Evolutionary conservation across 768 basidiomycete genomes (phyloP), one percentile per base, ranked within the genome.

Genomic region (Mycena floridula): DNA sequence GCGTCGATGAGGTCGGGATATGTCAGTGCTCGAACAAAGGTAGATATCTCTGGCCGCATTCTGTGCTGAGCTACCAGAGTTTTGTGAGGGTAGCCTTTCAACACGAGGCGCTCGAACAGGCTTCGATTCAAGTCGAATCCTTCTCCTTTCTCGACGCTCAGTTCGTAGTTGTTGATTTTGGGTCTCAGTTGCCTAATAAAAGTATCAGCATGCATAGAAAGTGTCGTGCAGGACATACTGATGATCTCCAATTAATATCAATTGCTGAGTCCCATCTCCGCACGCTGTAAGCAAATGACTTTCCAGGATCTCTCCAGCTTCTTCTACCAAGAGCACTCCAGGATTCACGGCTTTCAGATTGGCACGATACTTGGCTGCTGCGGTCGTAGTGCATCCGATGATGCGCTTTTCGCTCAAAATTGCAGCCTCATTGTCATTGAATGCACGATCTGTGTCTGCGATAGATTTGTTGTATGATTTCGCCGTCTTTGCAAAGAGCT

Each of bases 11-110:
- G 74, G 13, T 77, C 77, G 0, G 80, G 80, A 50, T 87, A 86
- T 0, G 82, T 85, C 13, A 86, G 65, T 7, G 64, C 54, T 12
- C 84, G 73, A 25, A 86, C 70, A 20, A 85, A 63, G 0, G 68
- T 52, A 5, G 85, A 82, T 11, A 86, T 85, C 49, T 85, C 82
- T 1, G 84, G 85, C 7, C 84, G 70, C 85, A 86, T 86, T 11
- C 85, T 76, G 54, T 85, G 84, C 48, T 86, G 85, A 36, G 70
- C 54, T 0, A 51, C 56, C 15, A 86, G 72, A 0, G 70, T 77
- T 38, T 60, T 51, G 54, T 86, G 83, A 0, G 84, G 84, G 52
- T 78, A 86, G 0, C 72, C 75, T 46, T 71, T 70, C 8, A 76
- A 57, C 16, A 85, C 77, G 2, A 85, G 70, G 4, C 84, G 77